Percentiles rank a stretch among this genome's conserved stretches.
These are phyloP conservation scores for Aureobasidium sp. DNA, from an alignment of 2,329 filamentous ascomycete genomes.

Conservation along the genomic window DNA sequence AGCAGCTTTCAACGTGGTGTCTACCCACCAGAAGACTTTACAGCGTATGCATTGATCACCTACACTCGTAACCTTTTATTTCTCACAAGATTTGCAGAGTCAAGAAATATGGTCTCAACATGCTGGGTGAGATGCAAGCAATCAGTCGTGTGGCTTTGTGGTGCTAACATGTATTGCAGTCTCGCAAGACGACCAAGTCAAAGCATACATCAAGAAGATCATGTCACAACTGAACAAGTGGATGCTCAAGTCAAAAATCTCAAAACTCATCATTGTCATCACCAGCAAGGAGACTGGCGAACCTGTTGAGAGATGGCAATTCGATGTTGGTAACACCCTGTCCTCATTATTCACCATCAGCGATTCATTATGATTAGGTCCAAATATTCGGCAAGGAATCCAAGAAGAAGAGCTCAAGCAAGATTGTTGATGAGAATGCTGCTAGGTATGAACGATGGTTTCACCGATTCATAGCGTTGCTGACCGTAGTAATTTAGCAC, in stretches of 20 bases:
- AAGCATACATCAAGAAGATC: constrained; percentile 98
- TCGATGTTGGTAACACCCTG: constrained; percentile 58
- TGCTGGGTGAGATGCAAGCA: constrained; percentile 59
- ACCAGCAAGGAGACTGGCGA: constrained; percentile 96
- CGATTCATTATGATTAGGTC: constrained; percentile 41
- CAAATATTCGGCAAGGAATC: constrained; percentile 50
- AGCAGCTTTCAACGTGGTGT: constrained; percentile 72
- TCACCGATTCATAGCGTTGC: neutral
- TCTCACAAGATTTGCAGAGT: constrained; percentile 46
- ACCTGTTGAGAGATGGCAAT: constrained; percentile 95
- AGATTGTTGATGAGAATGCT: constrained; percentile 59
- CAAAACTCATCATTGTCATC: constrained; percentile 92
- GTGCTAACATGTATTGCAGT: constrained; percentile 45
- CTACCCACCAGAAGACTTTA: constrained; percentile 94
- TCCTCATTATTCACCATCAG: neutral
- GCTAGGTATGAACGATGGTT: constrained; percentile 40
- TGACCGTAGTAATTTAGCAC: neutral
- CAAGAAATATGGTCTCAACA: constrained; percentile 99
- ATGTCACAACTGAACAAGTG: constrained; percentile 96
- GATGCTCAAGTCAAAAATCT: constrained; percentile 97
- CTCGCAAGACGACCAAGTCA: constrained; percentile 94
- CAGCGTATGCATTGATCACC: constrained; percentile 54
- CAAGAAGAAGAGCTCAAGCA: constrained; percentile 32
- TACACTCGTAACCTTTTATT: neutral
- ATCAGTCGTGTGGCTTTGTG: constrained; percentile 1